Evolutionary conservation across 2,329 filamentous ascomycete species (phyloP), one percentile per base, ranked within the genome.

Genomic region (Aspergillus tamarii): DNA sequence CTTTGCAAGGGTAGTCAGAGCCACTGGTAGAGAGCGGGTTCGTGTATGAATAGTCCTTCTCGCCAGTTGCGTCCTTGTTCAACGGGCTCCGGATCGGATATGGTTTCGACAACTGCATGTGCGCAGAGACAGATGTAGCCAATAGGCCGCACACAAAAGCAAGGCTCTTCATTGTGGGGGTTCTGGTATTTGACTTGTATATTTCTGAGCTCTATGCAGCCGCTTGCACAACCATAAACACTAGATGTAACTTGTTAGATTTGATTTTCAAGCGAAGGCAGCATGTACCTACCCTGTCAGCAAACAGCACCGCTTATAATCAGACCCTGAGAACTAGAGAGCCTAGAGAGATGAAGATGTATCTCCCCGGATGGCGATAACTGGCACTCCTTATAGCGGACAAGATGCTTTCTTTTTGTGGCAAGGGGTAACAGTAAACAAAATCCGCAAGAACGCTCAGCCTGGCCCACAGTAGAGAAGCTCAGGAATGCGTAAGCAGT

Each of bases 1-100:
- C 88, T 81, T 93, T 93, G 85, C 92, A 95, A 6, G 91, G 89
- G 76, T 87, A 95, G 78, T 93, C 85, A 63, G 83, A 82, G 30
- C 89, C 89, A 28, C 72, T 71, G 2, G 82, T 73, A 2, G 78
- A 74, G 55, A 95, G 83, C 3, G 92, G 92, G 19, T 84, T 83
- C 41, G 88, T 91, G 81, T 92, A 92, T 70, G 85, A 86, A 81
- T 90, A 92, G 80, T 94, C 90, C 73, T 87, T 83, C 60, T 84
- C 77, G 61, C 79, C 78, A 14, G 71, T 67, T 41, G 76, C 77
- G 50, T 81, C 74, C 21, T 81, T 80, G 68, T 86, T 82, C 53
- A 82, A 75, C 58, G 82, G 83, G 69, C 81, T 84, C 64, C 82
- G 82, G 28, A 88, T 77, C 11, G 85, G 83, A 63, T 82, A 84